Base-by-base conservation (phyloP, 2,329 filamentous ascomycete species). In the Periconia sp. region DNA sequence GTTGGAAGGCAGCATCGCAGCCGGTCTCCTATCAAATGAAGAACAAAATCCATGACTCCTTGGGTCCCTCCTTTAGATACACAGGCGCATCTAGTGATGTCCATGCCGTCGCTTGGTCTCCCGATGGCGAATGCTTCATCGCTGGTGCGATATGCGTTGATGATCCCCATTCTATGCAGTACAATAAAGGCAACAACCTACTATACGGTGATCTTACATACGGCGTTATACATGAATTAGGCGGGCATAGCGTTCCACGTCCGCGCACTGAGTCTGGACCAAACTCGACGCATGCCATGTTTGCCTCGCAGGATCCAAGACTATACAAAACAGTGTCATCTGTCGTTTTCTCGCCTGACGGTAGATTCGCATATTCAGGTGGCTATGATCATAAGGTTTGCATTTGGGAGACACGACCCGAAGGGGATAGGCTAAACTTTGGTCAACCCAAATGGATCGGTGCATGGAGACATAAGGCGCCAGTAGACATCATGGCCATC, bases 41-140 rank as follows among this genome's bases (percentile, higher is more conserved):
- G 44, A 73, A 73, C 45, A 65, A 59, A 17, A 23, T 66, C n/a
- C 62, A 71, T 27, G 68, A 76, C 20, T 71, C 75, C 1, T 61
- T 85, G 15, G 76, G 73, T 5, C 72, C 73, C 2, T 75, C 71
- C 23, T 76, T 72, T 49, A 73, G 75, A 14, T 86, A 81, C 76
- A 82, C 79, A 55, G 82, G 83, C 1, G 82, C 82, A 0, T 86
- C 83, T 0, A 80, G 81, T 20, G 85, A 86, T 64, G 77, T 86
- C 1, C 76, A 81, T 33, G 76, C 77, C 10, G 68, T 85, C 3
- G 78, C 82, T 14, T 87, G 84, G 84, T 78, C 80, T 2, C 75
- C 78, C 2, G 75, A 83, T 64, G 80, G 82, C 2, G 75, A 76
- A 2, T 71, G 61, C 3, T 87, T 86, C 60, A 82, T 80, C 27